These are phyloP conservation scores for Spizellomyces punctatus DNA, from an alignment of 192 early-diverging fungal species.

Conservation along the genomic window DNA sequence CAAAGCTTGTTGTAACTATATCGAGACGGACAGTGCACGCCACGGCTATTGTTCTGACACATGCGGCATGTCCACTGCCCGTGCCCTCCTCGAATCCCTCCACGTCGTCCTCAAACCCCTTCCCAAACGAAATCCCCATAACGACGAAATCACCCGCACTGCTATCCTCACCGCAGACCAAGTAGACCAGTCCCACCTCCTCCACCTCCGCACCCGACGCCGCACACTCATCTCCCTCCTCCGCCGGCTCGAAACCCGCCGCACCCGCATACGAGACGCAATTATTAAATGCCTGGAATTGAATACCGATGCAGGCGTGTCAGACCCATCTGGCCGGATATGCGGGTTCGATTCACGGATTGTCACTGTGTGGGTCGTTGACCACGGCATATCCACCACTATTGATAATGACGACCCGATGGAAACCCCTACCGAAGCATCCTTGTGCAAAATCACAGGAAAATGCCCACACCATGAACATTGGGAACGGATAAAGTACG, in stretches of 20 bases:
- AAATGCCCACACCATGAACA: constrained; percentile 31
- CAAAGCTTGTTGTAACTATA: not conserved
- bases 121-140: not conserved
- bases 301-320: constrained; percentile 1
- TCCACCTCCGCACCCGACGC: no score
- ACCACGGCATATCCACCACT: no score
- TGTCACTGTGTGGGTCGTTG: constrained; percentile 20
- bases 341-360: constrained; percentile 33
- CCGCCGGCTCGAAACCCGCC: constrained; percentile 21
- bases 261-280: constrained; percentile 14
- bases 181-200: not conserved
- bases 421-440: no score
- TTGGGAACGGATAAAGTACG: constrained; percentile 33
- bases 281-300: not conserved
- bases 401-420: no score
- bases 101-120: not conserved
- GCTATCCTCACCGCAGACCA: not conserved
- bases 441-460: no score
- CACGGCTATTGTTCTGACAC: constrained; percentile 14
- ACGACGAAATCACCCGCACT: not conserved
- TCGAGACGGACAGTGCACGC: not conserved
- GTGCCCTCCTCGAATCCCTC: not conserved
- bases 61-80: constrained; percentile 7
- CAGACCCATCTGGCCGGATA: not conserved
- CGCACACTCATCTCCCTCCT: not conserved